Percentiles rank a stretch among this genome's conserved stretches.
phyloP scores from a whole-genome alignment of 208 protist genomes.

The Angomonas ambiguus region DNA sequence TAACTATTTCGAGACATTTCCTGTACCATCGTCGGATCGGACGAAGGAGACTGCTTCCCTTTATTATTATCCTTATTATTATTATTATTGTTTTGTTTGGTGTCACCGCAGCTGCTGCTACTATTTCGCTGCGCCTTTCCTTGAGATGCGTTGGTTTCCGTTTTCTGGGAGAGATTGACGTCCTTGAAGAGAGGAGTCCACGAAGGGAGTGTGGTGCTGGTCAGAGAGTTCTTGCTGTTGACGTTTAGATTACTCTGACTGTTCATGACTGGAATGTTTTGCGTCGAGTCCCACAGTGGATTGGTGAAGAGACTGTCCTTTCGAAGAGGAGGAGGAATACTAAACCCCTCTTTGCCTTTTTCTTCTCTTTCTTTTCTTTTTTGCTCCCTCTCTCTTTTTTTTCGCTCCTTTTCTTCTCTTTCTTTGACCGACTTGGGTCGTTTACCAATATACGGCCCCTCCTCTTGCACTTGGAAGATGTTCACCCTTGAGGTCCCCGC shows the following conservation, averaged over 20 bases:
- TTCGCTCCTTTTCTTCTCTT: slow-evolving; percentile 1
- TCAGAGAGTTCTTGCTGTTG: neutral
- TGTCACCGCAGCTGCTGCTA: too few relatives aligned
- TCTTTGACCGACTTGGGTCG: too few relatives aligned
- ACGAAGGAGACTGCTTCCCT: too few relatives aligned
- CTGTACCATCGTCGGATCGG: too few relatives aligned
- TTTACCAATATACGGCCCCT: neutral
- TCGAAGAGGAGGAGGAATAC: too few relatives aligned
- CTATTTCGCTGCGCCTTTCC: neutral
- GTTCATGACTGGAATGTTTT: neutral
- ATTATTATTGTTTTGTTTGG: too few relatives aligned
- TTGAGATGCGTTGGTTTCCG: neutral
- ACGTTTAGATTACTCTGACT: neutral
- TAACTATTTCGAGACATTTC: too few relatives aligned
- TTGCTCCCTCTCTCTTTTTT: neutral
- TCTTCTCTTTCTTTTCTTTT: neutral
- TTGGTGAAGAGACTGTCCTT: neutral
- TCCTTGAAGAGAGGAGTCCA: neutral
- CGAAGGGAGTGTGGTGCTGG: neutral
- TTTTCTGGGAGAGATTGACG: neutral
- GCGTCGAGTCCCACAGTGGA: neutral
- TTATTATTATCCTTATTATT: too few relatives aligned
- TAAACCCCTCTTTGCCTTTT: too few relatives aligned
- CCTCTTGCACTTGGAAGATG: slow-evolving; percentile 14
- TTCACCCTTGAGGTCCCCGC: slow-evolving; percentile 39